Base-by-base conservation (phyloP, 2,329 filamentous ascomycete species). In the Trichothecium sympodiale region DNA sequence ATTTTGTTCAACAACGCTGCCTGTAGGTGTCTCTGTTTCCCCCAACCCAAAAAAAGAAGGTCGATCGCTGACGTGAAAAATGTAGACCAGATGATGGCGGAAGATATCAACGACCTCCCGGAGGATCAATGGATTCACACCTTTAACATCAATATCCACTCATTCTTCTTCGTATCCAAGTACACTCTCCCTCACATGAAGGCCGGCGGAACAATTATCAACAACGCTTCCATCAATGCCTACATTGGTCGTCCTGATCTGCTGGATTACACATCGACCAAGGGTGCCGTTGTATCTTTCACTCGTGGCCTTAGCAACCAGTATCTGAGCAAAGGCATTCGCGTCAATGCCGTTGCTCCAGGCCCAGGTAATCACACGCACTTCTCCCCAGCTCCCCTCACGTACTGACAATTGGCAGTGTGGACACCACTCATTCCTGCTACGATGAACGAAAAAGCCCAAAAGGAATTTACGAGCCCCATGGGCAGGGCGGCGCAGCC, bases 71-170 rank as follows among this genome's bases (percentile, higher is more conserved):
- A 42, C 35, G 34, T 31, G n/a, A 25, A 10, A 6, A 10, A 10
- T 25, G 10, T 27, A 57, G 51, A 58, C 38, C 54, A 57, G 38
- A 82, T 83, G 69, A 79, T 84, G 71, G 62, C 74, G 17, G 63
- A 78, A 38, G 73, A 81, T 44, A 89, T 89, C 54, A 62, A 65
- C 30, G 80, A 87, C 31, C 59, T 91, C 2, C 59, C 71, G 17
- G 82, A 87, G 50, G 80, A 85, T 5, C 83, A 91, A 61, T 91
- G 83, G 83, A 48, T 79, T 35, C 66, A 77, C 40, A 89, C 83
- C 0, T 89, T 93, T 60, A 69, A 85, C 57, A 83, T 77, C 33
- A 93, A 91, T 61, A 87, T 91, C 49, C 80, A 89, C 56, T 72
- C 81, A 4, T 80, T 77, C 63, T 91, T 87, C 66, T 89, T 78